A percentile compares a stretch with the other conserved stretches of the same genome.
phyloP scores from a whole-genome alignment of 2,329 filamentous ascomycete genomes.

The Alternaria brassicicola region DNA sequence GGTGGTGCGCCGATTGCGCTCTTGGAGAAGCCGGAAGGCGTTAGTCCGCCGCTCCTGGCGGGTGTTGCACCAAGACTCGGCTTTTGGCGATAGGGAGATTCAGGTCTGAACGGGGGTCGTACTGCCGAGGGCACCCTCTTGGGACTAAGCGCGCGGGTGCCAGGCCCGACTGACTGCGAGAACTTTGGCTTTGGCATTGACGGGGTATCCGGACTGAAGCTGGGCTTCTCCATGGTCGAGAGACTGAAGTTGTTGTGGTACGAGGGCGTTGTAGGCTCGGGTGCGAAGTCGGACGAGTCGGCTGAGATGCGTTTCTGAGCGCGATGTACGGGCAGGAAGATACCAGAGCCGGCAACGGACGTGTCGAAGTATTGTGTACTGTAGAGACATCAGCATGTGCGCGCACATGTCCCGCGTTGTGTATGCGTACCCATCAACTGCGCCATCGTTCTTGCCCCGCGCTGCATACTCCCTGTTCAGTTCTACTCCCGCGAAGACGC shows the following conservation, averaged over 20 bases:
- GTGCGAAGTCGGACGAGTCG: constrained; percentile 62
- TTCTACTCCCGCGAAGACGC: constrained; percentile 91
- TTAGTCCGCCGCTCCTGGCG: constrained; percentile 60
- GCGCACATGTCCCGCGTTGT: not conserved
- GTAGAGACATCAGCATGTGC: constrained; percentile 16
- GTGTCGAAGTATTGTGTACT: constrained; percentile 80
- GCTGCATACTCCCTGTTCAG: constrained; percentile 78
- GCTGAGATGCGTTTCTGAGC: constrained; percentile 71
- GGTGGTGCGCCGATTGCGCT: constrained; percentile 59
- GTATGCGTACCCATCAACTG: constrained; percentile 82
- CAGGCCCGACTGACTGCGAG: constrained; percentile 84
- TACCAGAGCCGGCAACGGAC: constrained; percentile 77
- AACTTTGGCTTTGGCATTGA: constrained; percentile 79
- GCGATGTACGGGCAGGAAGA: constrained; percentile 88
- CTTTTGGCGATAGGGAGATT: constrained; percentile 78
- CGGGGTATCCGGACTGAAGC: constrained; percentile 57
- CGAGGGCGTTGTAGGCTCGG: constrained; percentile 72
- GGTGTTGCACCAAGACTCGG: constrained; percentile 49
- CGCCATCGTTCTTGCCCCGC: constrained; percentile 92
- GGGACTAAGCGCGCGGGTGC: constrained; percentile 71
- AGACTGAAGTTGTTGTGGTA: constrained; percentile 61
- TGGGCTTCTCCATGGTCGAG: constrained; percentile 58
- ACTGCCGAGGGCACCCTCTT: constrained; percentile 69
- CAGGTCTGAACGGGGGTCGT: constrained; percentile 81
- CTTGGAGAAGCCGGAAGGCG: constrained; percentile 61